Percentiles rank a stretch among this genome's conserved stretches.
These are phyloP conservation scores for Rosa lucieae DNA, from an alignment of 306 rosid species.

Conservation along the genomic window DNA sequence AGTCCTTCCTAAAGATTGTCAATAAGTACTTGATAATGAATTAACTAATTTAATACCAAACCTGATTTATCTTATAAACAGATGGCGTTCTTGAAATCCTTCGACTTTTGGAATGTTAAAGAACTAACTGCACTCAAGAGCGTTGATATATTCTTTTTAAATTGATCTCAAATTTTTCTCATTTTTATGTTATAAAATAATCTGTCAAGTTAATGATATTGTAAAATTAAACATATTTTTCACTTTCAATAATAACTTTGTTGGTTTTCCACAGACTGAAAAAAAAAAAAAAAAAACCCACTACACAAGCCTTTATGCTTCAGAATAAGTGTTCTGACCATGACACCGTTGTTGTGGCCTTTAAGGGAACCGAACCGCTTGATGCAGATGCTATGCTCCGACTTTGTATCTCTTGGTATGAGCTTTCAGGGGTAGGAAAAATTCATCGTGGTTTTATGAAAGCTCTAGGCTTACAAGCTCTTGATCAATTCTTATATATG, in stretches of 20 bases:
- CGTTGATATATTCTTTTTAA: too few species aligned
- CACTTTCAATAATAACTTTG: neutral
- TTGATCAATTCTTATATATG: too few species aligned
- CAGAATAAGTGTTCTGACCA: slow-evolving; percentile 41
- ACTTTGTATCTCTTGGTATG: slow-evolving; percentile 75
- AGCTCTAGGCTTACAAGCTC: slow-evolving; percentile 56
- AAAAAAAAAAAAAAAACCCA: slow-evolving; percentile 29
- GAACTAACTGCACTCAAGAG: too few species aligned
- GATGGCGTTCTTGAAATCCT: slow-evolving; percentile 66
- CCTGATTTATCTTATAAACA: slow-evolving; percentile 18
- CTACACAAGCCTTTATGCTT: slow-evolving; percentile 57
- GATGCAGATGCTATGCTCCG: slow-evolving; percentile 65
- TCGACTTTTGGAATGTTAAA: slow-evolving; percentile 76
- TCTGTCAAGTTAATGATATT: too few species aligned
- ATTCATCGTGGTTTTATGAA: slow-evolving; percentile 78
- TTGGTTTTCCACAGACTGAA: slow-evolving; percentile 38
- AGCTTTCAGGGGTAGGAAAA: slow-evolving; percentile 40
- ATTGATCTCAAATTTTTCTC: too few species aligned
- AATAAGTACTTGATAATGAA: too few species aligned
- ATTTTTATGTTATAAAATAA: too few species aligned
- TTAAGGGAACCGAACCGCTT: slow-evolving; percentile 69
- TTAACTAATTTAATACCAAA: neutral
- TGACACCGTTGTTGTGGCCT: slow-evolving; percentile 54
- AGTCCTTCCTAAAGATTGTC: too few species aligned
- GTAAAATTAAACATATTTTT: too few species aligned